phyloP scores from a whole-genome alignment of 1,139 yeast genomes.

The Yamadazyma mexicana region DNA sequence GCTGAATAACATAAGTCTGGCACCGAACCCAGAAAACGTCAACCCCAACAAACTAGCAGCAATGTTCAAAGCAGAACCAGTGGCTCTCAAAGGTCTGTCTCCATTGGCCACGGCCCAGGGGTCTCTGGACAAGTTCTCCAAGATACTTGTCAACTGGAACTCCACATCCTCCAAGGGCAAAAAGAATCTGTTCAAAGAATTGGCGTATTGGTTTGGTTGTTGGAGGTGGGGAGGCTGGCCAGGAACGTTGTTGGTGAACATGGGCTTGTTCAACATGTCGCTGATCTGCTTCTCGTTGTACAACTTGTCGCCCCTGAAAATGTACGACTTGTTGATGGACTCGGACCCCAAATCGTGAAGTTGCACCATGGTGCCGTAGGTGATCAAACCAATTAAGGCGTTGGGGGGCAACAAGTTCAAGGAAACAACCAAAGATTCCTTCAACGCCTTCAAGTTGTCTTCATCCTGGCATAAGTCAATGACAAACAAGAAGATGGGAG shows the following conservation, averaged over 20 bases:
- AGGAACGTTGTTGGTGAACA: conserved; percentile 28
- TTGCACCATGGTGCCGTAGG: conserved; percentile 93
- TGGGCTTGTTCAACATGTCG: conserved; percentile 66
- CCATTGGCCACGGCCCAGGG: conserved; percentile 93
- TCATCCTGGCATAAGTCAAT: conserved; percentile 94
- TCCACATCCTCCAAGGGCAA: conserved; percentile 86
- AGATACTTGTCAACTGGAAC: conserved; percentile 76
- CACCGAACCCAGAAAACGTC: conserved; percentile 87
- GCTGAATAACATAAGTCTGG: conserved; percentile 85
- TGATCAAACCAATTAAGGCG: conserved; percentile 86
- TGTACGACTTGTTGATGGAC: conserved; percentile 75
- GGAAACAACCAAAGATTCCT: conserved; percentile 81
- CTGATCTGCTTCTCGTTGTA: conserved; percentile 73
- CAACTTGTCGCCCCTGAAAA: conserved; percentile 92
- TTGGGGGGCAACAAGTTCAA: conserved; percentile 88
- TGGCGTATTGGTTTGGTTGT: conserved; percentile 19
- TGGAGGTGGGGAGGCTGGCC: conserved; percentile 17
- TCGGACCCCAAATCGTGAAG: conserved; percentile 88
- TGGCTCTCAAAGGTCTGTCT: conserved; percentile 85
- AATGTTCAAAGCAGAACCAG: conserved; percentile 89
- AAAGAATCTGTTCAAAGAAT: conserved; percentile 72
- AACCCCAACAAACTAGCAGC: conserved; percentile 83
- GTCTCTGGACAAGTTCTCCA: conserved; percentile 78
- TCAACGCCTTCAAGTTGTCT: conserved; percentile 86
- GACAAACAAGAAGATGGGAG: conserved; percentile 91